Conservation (phyloP, 2,329 filamentous ascomycete species). For the Paecilomyces niveus region DNA sequence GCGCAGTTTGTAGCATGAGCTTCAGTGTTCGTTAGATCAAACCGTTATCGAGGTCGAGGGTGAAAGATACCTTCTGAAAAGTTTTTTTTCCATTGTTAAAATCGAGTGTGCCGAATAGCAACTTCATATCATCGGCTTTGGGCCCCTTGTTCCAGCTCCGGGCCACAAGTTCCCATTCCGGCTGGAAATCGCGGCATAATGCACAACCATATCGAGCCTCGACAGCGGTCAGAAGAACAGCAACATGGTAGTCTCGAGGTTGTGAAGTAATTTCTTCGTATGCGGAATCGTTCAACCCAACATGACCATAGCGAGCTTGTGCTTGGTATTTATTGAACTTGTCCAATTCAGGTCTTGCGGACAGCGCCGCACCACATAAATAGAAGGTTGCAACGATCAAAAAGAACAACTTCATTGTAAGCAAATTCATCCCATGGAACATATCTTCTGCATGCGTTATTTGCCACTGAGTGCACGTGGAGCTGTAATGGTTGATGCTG, state of each 20-base stretch:
- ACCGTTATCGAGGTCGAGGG: background rate
- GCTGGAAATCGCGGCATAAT: slow-evolving; percentile 83
- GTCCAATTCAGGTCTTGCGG: slow-evolving; percentile 53
- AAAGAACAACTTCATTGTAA: slow-evolving; percentile 27
- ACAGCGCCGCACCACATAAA: slow-evolving; percentile 19
- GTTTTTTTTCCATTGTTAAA: slow-evolving; percentile 76
- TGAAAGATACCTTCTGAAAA: slow-evolving; percentile 69
- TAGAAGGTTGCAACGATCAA: slow-evolving; percentile 34
- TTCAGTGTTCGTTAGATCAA: slow-evolving; percentile 32
- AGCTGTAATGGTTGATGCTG: background rate
- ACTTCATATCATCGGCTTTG: slow-evolving; percentile 44
- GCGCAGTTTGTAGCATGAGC: slow-evolving; percentile 91
- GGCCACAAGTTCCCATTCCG: slow-evolving; percentile 83
- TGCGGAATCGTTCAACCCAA: slow-evolving; percentile 69
- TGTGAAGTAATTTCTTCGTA: slow-evolving; percentile 69
- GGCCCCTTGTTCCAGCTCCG: slow-evolving; percentile 85
- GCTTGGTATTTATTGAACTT: slow-evolving; percentile 65
- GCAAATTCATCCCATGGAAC: background rate
- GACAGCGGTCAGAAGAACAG: slow-evolving; percentile 78
- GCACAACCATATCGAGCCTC: slow-evolving; percentile 77
- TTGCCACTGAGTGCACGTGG: background rate
- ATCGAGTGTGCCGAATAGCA: slow-evolving; percentile 80
- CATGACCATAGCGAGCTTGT: slow-evolving; percentile 59
- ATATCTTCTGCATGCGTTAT: background rate
- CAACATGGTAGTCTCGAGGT: slow-evolving; percentile 77